These are phyloP conservation scores for Forsythia suspensa DNA, from an alignment of 257 asterid species.

Conservation along the genomic window DNA sequence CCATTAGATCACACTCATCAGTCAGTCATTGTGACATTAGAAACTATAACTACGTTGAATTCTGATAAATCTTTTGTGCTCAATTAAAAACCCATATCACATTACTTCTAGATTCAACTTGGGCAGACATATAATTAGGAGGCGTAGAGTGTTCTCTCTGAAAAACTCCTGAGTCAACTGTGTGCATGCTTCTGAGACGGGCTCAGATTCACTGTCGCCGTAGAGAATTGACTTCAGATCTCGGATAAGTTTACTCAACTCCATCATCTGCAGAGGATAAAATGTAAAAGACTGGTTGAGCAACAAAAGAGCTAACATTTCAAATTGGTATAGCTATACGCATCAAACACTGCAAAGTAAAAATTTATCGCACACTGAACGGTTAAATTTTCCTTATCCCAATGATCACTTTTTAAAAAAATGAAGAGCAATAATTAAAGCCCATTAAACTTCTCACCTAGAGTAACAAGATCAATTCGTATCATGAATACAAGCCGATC, in stretches of 20 bases:
- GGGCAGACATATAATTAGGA: slow-evolving; percentile 72
- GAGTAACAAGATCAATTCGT: not conserved
- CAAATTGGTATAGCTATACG: not conserved
- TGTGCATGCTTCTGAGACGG: slow-evolving; percentile 78
- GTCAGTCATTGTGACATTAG: not conserved
- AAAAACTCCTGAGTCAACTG: slow-evolving; percentile 90
- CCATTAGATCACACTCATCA: not conserved
- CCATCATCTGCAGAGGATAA: slow-evolving; percentile 54
- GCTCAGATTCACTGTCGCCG: slow-evolving; percentile 91
- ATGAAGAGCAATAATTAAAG: not conserved
- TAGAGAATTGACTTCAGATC: slow-evolving; percentile 74
- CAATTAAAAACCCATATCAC: slow-evolving; percentile 9
- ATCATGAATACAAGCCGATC: not conserved
- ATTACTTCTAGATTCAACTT: slow-evolving; percentile 75
- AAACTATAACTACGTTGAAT: not conserved
- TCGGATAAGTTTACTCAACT: slow-evolving; percentile 67
- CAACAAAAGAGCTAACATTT: not conserved
- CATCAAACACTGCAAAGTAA: not conserved
- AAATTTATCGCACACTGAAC: not conserved
- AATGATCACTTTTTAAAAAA: not conserved
- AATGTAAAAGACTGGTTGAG: not conserved
- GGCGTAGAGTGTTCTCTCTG: slow-evolving; percentile 75
- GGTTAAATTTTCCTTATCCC: not conserved
- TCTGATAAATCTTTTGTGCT: not conserved
- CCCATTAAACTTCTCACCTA: slow-evolving; percentile 7